Percentiles rank a stretch among this genome's conserved stretches.
Conservation (phyloP, 768 basidiomycete genomes). For the Pleurotus tuber-regium region DNA sequence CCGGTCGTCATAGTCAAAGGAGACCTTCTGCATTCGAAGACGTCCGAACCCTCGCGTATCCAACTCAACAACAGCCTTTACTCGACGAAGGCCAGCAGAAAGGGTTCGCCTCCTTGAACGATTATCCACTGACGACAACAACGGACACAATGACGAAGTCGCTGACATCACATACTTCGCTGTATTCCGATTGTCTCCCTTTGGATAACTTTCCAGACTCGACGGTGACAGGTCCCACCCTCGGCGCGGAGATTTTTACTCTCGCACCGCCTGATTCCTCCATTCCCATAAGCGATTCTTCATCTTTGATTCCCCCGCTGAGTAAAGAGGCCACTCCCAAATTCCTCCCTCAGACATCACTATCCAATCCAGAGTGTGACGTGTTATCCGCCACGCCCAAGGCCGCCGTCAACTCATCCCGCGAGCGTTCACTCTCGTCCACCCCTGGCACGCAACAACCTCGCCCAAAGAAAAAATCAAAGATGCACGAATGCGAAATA, state of each 20-base stretch:
- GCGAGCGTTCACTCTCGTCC: not conserved
- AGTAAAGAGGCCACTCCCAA: not conserved
- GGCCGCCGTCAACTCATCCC: not conserved
- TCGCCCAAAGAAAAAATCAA: slow-evolving; percentile 40
- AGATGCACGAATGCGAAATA: slow-evolving; percentile 52
- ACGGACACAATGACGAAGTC: not conserved
- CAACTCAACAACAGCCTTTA: too few relatives aligned
- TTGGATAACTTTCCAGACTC: not conserved
- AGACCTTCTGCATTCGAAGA: not conserved
- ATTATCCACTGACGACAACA: too few relatives aligned
- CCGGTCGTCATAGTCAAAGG: not conserved
- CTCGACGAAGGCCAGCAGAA: too few relatives aligned
- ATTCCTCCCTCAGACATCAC: not conserved
- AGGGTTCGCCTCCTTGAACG: too few relatives aligned
- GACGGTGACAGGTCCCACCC: not conserved
- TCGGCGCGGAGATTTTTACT: not conserved
- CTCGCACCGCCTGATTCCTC: not conserved
- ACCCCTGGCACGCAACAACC: not conserved
- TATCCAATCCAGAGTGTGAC: not conserved
- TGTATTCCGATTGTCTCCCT: not conserved
- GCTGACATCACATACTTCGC: not conserved
- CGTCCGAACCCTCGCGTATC: too few relatives aligned
- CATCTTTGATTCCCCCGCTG: not conserved
- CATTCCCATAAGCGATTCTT: not conserved
- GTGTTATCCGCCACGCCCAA: not conserved